A percentile compares a stretch with the other conserved stretches of the same genome.
Evolutionary conservation across 345 rosid genomes (phyloP).

Genomic region (Capsella bursapastoris): DNA sequence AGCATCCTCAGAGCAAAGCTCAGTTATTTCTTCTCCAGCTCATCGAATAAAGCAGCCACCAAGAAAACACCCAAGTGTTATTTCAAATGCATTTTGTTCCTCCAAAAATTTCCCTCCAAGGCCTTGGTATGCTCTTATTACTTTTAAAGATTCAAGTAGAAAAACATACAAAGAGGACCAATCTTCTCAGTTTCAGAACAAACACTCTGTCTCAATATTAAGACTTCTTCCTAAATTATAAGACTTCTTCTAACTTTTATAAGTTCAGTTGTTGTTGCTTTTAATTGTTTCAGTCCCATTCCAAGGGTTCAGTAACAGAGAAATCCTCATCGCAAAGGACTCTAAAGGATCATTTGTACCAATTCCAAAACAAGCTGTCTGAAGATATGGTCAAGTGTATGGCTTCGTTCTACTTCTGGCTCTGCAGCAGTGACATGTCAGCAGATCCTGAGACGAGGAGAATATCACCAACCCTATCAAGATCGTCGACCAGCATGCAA

Average conservation of each 20-base stretch:
- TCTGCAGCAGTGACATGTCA: slow-evolving; percentile 57
- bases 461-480: slow-evolving; percentile 45
- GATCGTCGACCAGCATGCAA: slow-evolving; percentile 59
- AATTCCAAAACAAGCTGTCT: slow-evolving; percentile 87
- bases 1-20: slow-evolving; percentile 64
- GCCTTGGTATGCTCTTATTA: slow-evolving; percentile 62
- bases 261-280: not conserved
- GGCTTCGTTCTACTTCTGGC: slow-evolving; percentile 88
- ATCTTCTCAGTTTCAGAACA: slow-evolving; percentile 46
- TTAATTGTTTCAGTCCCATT: slow-evolving; percentile 44
- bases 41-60: slow-evolving; percentile 58
- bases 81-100: slow-evolving; percentile 87
- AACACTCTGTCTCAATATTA: slow-evolving; percentile 37
- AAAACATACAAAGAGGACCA: slow-evolving; percentile 51
- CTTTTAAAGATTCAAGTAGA: slow-evolving; percentile 51
- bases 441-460: slow-evolving; percentile 46
- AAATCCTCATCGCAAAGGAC: slow-evolving; percentile 51
- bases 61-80: slow-evolving; percentile 78
- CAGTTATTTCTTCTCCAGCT: slow-evolving; percentile 72
- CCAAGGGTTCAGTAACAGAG: slow-evolving; percentile 43
- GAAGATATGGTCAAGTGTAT: slow-evolving; percentile 92
- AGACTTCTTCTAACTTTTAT: not conserved
- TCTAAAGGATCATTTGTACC: slow-evolving; percentile 79
- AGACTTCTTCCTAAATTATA: not conserved
- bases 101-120: slow-evolving; percentile 64